Evolutionary conservation across 2,329 filamentous ascomycete species (phyloP), one percentile per base, ranked within the genome.

Genomic region (Hymenoscyphus fraxineus): DNA sequence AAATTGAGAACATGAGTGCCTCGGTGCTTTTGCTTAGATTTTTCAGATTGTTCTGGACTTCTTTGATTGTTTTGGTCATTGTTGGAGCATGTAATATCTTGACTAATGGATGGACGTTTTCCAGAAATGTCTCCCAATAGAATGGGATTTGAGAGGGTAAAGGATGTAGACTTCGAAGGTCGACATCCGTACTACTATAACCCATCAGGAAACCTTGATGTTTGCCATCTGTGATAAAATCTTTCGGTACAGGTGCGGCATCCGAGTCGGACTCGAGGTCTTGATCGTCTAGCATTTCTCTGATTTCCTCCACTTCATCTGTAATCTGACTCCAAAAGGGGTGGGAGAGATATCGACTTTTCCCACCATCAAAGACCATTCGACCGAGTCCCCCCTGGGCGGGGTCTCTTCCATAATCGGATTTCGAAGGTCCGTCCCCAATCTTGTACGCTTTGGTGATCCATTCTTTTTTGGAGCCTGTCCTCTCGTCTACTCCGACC

Each of bases 311-410:
- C 12, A 76, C 71, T 81, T 93, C 89, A 61, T 92, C 90, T 65
- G 88, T 90, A 60, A 93, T 80, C 67, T 85, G 90, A 22, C 88
- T 69, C 89, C 89, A 92, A 72, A 93, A 91, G 6, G 85, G 88
- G 74, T 86, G 91, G 77, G 88, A 91, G 69, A 93, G 85, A 73
- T 93, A 93, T 73, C 88, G 81, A 63, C 85, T 87, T 65, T 85
- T 85, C 63, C 82, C 81, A 65, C 92, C 88, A 67, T 89, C 88
- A 41, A 92, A 78, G 0, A 93, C 88, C 61, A 93, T 76, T 39
- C 89, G 80, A 2, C 90, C 74, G 88, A 75, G 90, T 22, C 68
- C 67, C 16, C 35, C 47, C 16, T 66, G 88, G 62, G 85, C 80
- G 56, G 78, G 83, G 71, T 82, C 79, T 1, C 78, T 74, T 4